Conservation (phyloP, 768 basidiomycete species). For the Mycena latifolia region DNA sequence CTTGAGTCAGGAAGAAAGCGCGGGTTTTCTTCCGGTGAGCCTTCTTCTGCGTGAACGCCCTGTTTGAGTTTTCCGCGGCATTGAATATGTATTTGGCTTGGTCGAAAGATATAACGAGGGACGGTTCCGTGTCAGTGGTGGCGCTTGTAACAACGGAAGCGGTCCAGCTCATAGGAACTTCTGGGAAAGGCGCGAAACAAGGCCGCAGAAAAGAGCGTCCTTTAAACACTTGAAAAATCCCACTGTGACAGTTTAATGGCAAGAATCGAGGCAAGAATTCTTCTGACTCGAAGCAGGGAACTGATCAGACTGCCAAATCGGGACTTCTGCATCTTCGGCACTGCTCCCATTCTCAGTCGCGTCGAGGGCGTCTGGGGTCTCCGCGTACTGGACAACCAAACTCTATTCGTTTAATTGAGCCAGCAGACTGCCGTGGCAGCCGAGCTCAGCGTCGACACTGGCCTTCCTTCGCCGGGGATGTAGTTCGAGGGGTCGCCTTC, state of each 20-base stretch:
- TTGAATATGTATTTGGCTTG: slow-evolving; percentile 89
- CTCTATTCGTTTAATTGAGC: too few species aligned
- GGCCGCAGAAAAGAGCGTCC: neutral
- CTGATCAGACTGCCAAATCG: too few species aligned
- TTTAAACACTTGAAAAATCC: neutral
- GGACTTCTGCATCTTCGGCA: too few species aligned
- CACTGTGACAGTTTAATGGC: slow-evolving; percentile 15
- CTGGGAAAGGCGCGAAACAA: slow-evolving; percentile 1
- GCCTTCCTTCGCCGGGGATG: neutral
- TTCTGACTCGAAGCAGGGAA: slow-evolving; percentile 4
- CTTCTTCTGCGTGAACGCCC: slow-evolving; percentile 78
- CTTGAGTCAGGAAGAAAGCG: slow-evolving; percentile 79
- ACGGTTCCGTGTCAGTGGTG: slow-evolving; percentile 86
- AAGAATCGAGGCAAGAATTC: neutral
- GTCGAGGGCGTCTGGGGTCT: too few species aligned
- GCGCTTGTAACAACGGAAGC: slow-evolving; percentile 68
- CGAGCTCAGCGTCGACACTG: too few species aligned
- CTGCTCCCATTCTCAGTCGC: too few species aligned
- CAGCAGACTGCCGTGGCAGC: too few species aligned
- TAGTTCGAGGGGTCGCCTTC: neutral
- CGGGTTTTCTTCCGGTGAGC: slow-evolving; percentile 75
- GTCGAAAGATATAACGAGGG: slow-evolving; percentile 81
- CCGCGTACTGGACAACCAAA: too few species aligned
- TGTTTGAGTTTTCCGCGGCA: slow-evolving; percentile 82
- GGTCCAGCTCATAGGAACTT: slow-evolving; percentile 67